Conservation (phyloP, 495 filamentous ascomycete species). For the Talaromyces wortmannii region DNA sequence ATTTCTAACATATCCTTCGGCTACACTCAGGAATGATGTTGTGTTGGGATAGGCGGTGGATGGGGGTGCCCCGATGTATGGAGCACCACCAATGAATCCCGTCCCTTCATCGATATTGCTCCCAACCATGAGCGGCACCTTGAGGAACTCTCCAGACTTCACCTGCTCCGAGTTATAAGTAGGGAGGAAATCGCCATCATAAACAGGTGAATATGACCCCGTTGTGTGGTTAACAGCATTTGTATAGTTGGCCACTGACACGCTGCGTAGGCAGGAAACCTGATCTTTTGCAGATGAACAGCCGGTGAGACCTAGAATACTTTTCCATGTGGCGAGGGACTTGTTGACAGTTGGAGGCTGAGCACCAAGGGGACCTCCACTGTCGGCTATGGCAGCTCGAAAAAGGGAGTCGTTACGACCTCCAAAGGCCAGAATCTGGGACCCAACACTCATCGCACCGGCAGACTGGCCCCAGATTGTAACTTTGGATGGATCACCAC, state of each 20-base stretch:
- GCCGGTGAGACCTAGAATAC: slow-evolving; percentile 20
- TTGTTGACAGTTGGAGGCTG: too few relatives aligned
- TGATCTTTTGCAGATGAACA: too few relatives aligned
- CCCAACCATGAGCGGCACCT: slow-evolving; percentile 39
- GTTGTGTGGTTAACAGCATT: too few relatives aligned
- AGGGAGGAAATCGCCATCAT: slow-evolving; percentile 9
- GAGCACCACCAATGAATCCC: slow-evolving; percentile 27
- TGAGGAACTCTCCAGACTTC: slow-evolving; percentile 19
- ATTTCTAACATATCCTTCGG: too few relatives aligned
- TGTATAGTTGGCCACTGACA: too few relatives aligned
- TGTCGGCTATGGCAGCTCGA: slow-evolving; percentile 39
- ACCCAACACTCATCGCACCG: slow-evolving; percentile 42
- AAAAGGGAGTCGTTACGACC: slow-evolving; percentile 39
- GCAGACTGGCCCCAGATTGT: slow-evolving; percentile 49
- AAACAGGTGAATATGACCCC: slow-evolving; percentile 8
- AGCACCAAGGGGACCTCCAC: slow-evolving; percentile 2
- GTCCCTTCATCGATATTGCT: slow-evolving; percentile 44
- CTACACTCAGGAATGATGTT: slow-evolving; percentile 6
- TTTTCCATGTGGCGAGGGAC: slow-evolving; percentile 33
- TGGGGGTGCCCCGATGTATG: slow-evolving; percentile 26
- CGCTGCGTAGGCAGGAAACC: too few relatives aligned
- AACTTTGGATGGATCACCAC: slow-evolving; percentile 46
- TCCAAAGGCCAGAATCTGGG: slow-evolving; percentile 45
- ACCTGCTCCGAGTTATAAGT: neutral
- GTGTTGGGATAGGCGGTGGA: slow-evolving; percentile 13